Conservation (phyloP, 2,329 filamentous ascomycete genomes). For the Colletotrichum coccodes region DNA sequence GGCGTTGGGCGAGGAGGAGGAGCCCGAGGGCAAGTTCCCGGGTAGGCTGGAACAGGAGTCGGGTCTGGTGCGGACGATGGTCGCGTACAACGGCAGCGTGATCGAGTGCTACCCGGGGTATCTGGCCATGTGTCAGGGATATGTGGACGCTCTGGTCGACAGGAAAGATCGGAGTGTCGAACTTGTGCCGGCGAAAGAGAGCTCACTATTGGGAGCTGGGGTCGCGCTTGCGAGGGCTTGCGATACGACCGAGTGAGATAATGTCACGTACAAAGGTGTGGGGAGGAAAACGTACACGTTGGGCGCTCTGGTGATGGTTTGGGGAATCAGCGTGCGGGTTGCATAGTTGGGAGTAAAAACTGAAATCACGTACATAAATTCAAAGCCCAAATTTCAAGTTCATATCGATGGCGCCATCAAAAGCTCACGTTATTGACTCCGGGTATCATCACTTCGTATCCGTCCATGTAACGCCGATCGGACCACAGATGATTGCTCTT, state of each 20-base stretch:
- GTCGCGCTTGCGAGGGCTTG: slow-evolving; percentile 66
- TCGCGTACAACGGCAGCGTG: slow-evolving; percentile 85
- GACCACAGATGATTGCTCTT: not conserved
- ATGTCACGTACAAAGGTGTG: not conserved
- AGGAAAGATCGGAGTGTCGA: slow-evolving; percentile 57
- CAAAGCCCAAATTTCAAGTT: not conserved
- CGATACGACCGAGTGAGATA: not conserved
- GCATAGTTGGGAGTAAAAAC: slow-evolving; percentile 4
- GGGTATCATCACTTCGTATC: slow-evolving; percentile 7
- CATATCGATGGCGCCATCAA: not conserved
- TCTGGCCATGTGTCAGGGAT: slow-evolving; percentile 67
- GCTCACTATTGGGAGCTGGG: slow-evolving; percentile 79
- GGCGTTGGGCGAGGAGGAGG: slow-evolving; percentile 50
- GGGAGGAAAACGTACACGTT: not conserved
- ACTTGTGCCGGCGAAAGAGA: slow-evolving; percentile 77
- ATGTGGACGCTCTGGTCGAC: slow-evolving; percentile 68
- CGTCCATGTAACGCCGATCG: not conserved
- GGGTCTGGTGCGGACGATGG: slow-evolving; percentile 59
- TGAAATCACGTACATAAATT: slow-evolving; percentile 10
- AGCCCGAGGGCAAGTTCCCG: slow-evolving; percentile 36
- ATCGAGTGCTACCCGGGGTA: slow-evolving; percentile 83
- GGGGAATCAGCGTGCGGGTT: not conserved
- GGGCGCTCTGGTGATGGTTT: not conserved
- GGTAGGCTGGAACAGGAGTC: slow-evolving; percentile 61
- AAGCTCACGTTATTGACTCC: not conserved